Percentiles rank a stretch among this genome's conserved stretches.
Evolutionary conservation across 23 red algal species (phyloP).

Genomic region (Gracilariopsis chorda): DNA sequence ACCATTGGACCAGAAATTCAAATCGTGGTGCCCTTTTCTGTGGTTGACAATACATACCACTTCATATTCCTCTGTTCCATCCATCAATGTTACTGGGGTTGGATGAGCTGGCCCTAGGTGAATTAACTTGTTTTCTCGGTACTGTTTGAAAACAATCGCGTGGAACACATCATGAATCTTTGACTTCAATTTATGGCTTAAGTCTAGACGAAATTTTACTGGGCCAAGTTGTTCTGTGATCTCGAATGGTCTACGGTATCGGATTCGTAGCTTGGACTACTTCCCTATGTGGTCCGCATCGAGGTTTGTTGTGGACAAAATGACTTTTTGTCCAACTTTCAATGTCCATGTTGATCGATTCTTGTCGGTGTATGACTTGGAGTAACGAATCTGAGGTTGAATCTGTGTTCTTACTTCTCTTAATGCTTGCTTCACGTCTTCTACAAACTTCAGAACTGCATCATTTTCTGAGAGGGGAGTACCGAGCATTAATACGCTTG

Average conservation of each 20-base stretch:
- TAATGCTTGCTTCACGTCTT: background rate
- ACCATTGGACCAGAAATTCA: no score
- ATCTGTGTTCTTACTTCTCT: background rate
- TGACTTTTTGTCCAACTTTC: background rate
- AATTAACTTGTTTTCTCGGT: no score
- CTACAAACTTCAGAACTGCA: background rate
- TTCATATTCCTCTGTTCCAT: no score
- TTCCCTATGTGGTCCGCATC: background rate
- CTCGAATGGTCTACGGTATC: background rate
- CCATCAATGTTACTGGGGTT: no score
- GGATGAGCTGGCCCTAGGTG: no score
- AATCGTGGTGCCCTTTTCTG: no score
- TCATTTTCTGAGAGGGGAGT: background rate
- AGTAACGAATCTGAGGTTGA: background rate
- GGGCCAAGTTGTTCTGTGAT: slow-evolving; percentile 10
- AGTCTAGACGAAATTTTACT: background rate
- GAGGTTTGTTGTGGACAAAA: background rate
- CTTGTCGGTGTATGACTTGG: background rate
- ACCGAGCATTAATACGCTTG: background rate
- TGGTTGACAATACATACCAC: no score
- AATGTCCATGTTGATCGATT: background rate
- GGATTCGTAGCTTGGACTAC: background rate
- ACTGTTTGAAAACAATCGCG: no score
- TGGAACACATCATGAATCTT: background rate
- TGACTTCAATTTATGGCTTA: background rate